A percentile compares a stretch with the other conserved stretches of the same genome.
Evolutionary conservation across 139 green algal genomes (phyloP).

Genomic region (Micractinium conductrix): DNA sequence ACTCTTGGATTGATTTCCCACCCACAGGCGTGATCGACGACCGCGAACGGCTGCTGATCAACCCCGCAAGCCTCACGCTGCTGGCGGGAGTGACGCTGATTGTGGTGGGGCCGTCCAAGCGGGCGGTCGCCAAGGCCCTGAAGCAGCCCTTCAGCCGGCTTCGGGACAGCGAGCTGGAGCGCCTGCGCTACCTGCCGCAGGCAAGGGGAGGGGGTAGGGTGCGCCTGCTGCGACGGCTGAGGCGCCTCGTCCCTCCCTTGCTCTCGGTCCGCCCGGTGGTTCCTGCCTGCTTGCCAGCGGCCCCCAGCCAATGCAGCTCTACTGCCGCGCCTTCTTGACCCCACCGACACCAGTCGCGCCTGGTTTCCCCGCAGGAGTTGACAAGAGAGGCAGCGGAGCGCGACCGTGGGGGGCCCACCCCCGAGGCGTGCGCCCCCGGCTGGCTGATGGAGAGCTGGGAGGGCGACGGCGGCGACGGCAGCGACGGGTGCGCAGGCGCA

Average conservation of each 20-base stretch:
- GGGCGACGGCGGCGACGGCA: too few relatives aligned
- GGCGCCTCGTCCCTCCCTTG: too few relatives aligned
- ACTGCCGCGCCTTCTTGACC: too few relatives aligned
- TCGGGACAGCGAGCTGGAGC: slow-evolving; percentile 6
- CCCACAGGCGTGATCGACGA: slow-evolving; percentile 34
- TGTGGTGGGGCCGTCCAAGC: slow-evolving; percentile 33
- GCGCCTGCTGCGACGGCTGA: background rate
- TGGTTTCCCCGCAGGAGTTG: slow-evolving; percentile 15
- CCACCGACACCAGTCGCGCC: too few relatives aligned
- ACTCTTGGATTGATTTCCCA: too few relatives aligned
- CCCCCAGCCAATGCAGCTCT: too few relatives aligned
- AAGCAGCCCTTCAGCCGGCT: slow-evolving; percentile 47
- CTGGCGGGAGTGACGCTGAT: slow-evolving; percentile 20
- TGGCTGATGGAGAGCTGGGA: slow-evolving; percentile 10
- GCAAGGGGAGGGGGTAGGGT: slow-evolving; percentile 4
- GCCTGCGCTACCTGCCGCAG: slow-evolving; percentile 11
- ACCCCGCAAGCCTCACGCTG: slow-evolving; percentile 27
- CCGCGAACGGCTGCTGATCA: slow-evolving; percentile 28
- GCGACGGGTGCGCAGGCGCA: too few relatives aligned
- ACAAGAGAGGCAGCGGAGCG: background rate
- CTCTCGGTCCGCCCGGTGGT: too few relatives aligned
- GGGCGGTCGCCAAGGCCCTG: slow-evolving; percentile 36
- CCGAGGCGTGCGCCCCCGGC: background rate
- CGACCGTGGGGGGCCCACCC: background rate
- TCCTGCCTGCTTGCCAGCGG: too few relatives aligned